Evolutionary conservation across 1,284 basidiomycete species (phyloP).

Genomic region (Pascua guehoae): DNA sequence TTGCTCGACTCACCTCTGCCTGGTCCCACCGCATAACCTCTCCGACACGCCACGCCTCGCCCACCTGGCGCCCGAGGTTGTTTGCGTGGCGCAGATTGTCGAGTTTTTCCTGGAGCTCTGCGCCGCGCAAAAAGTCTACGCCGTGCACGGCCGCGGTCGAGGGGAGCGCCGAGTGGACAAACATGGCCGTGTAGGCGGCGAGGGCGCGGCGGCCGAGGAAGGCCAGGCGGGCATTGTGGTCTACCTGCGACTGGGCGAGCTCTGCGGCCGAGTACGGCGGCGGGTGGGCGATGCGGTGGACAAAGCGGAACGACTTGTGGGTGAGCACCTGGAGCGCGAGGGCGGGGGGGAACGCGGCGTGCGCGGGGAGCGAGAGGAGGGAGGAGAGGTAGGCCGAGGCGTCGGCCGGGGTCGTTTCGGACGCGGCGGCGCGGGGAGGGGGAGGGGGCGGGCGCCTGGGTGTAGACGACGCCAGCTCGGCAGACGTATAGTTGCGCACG

Average conservation of each 20-base stretch:
- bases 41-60: slow-evolving; percentile 35
- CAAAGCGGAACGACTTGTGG: slow-evolving; percentile 47
- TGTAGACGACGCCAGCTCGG: background rate
- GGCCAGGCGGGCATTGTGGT: slow-evolving; percentile 42
- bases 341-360: slow-evolving; percentile 36
- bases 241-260: slow-evolving; percentile 11
- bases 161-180: slow-evolving; percentile 35
- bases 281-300: slow-evolving; percentile 28
- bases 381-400: slow-evolving; percentile 40
- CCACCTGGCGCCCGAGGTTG: slow-evolving; percentile 42
- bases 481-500: no score
- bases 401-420: slow-evolving; percentile 11
- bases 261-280: slow-evolving; percentile 15
- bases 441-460: background rate
- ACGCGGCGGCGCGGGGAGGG: background rate
- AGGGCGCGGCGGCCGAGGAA: slow-evolving; percentile 47
- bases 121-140: slow-evolving; percentile 9
- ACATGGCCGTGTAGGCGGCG: slow-evolving; percentile 40
- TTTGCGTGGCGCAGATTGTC: slow-evolving; percentile 33
- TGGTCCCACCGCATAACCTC: slow-evolving; percentile 44
- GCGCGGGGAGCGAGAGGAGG: slow-evolving; percentile 36
- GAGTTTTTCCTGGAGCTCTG: slow-evolving; percentile 26
- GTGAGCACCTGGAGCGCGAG: slow-evolving; percentile 47
- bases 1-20: slow-evolving; percentile 34
- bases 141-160: background rate